phyloP scores from a whole-genome alignment of 768 basidiomycete species.

The Boletellus sp. region DNA sequence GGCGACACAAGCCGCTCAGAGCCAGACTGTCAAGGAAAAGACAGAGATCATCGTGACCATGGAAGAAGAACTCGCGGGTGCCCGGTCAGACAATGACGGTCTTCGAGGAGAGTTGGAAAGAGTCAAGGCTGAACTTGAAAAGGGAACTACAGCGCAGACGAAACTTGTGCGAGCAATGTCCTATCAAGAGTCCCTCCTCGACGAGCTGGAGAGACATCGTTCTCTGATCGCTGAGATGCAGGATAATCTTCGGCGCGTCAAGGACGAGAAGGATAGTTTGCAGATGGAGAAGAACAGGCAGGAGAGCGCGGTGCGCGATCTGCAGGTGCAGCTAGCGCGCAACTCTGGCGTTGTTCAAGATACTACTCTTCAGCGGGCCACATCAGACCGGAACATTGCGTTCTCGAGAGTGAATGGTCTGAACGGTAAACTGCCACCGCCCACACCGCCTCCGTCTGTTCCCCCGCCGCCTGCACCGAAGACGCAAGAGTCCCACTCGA shows the following conservation, averaged over 20 bases:
- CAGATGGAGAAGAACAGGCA: slow-evolving; percentile 69
- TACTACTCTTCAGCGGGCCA: slow-evolving; percentile 47
- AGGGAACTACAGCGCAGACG: slow-evolving; percentile 54
- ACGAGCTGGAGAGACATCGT: slow-evolving; percentile 76
- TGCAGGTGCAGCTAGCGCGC: slow-evolving; percentile 69
- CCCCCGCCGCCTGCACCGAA: slow-evolving; percentile 79
- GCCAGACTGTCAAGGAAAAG: slow-evolving; percentile 51
- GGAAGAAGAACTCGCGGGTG: slow-evolving; percentile 46
- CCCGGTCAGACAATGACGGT: slow-evolving; percentile 39
- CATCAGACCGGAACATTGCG: slow-evolving; percentile 49
- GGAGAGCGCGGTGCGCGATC: slow-evolving; percentile 67
- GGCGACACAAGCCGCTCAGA: slow-evolving; percentile 39
- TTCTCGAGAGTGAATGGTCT: slow-evolving; percentile 59
- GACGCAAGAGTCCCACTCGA: slow-evolving; percentile 48
- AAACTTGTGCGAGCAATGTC: slow-evolving; percentile 69
- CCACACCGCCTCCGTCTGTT: slow-evolving; percentile 76
- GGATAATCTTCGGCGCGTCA: slow-evolving; percentile 70
- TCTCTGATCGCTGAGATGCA: slow-evolving; percentile 74
- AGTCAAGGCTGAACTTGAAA: slow-evolving; percentile 57
- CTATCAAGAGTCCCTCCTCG: slow-evolving; percentile 67
- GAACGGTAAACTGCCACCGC: slow-evolving; percentile 78
- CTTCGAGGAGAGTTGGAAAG: slow-evolving; percentile 41
- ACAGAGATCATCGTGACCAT: slow-evolving; percentile 41
- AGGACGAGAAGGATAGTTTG: slow-evolving; percentile 77
- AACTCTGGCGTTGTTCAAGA: slow-evolving; percentile 37